A percentile compares a stretch with the other conserved stretches of the same genome.
These are phyloP conservation scores for Trichothecium sympodiale DNA, from an alignment of 2,329 filamentous ascomycete species.

Conservation along the genomic window DNA sequence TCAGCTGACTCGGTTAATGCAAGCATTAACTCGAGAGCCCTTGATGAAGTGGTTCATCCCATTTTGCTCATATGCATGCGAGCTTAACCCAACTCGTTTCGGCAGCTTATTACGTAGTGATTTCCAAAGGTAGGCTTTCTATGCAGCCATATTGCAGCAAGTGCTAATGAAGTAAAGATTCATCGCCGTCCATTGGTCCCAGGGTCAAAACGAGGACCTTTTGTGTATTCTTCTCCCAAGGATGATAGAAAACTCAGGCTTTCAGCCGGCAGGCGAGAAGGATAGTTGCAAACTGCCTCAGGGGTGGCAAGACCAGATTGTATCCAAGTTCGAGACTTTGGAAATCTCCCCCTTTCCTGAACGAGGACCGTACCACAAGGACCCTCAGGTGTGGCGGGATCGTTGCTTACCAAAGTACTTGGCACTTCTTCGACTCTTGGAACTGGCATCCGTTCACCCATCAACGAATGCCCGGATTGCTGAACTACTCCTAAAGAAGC, in stretches of 20 bases:
- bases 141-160: background rate
- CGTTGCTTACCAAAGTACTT: constrained; percentile 58
- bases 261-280: constrained; percentile 40
- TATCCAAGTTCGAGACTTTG: constrained; percentile 55
- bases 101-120: constrained; percentile 65
- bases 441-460: constrained; percentile 51
- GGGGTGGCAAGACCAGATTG: constrained; percentile 63
- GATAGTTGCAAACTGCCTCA: constrained; percentile 48
- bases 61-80: constrained; percentile 74
- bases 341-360: constrained; percentile 56
- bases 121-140: constrained; percentile 57
- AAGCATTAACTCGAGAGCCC: constrained; percentile 51
- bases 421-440: constrained; percentile 52
- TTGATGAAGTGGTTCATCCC: constrained; percentile 66
- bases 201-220: constrained; percentile 52
- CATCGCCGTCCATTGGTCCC: constrained; percentile 62
- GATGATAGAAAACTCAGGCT: constrained; percentile 44
- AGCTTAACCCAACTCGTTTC: constrained; percentile 65
- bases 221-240: constrained; percentile 58
- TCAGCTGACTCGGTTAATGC: constrained; percentile 53
- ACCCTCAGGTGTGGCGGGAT: constrained; percentile 49
- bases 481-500: constrained; percentile 52
- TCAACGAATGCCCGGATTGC: constrained; percentile 56
- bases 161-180: constrained; percentile 44
- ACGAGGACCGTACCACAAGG: constrained; percentile 49